Percentiles rank a stretch among this genome's conserved stretches.
Conservation (phyloP, 1,139 yeast species). For the Yamadazyma aaseri region DNA sequence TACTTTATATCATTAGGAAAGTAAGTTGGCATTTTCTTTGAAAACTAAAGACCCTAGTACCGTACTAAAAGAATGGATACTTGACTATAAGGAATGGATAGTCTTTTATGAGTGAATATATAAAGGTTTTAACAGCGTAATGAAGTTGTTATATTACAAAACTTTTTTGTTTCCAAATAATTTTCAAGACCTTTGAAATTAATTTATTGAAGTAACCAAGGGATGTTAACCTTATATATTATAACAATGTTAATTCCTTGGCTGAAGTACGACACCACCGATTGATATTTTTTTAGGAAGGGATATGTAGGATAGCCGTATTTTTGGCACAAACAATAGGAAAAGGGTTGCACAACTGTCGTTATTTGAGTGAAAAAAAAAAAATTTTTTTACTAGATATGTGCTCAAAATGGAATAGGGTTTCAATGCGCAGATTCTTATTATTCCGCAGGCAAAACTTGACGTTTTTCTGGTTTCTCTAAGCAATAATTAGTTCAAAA, state of each 20-base stretch:
- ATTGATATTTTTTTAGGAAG: background rate
- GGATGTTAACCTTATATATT: background rate
- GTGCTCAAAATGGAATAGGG: too few relatives aligned
- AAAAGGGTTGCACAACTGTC: conserved; percentile 1
- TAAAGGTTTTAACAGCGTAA: too few relatives aligned
- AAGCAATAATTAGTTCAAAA: too few relatives aligned
- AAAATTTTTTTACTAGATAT: too few relatives aligned
- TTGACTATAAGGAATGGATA: background rate
- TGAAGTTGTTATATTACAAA: too few relatives aligned
- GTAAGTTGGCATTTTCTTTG: conserved; percentile 20
- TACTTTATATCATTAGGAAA: conserved; percentile 23
- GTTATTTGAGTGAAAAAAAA: background rate
- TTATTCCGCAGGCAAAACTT: too few relatives aligned
- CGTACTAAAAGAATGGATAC: background rate
- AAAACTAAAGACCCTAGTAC: background rate
- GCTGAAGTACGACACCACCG: background rate
- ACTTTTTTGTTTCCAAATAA: too few relatives aligned
- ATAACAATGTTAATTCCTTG: background rate
- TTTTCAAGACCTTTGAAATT: too few relatives aligned
- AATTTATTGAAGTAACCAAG: background rate
- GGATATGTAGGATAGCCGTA: conserved; percentile 3
- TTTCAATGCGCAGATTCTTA: too few relatives aligned
- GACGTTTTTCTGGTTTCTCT: too few relatives aligned
- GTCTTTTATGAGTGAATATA: too few relatives aligned
- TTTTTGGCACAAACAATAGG: conserved; percentile 2